A percentile compares a stretch with the other conserved stretches of the same genome.
Evolutionary conservation across 495 filamentous ascomycete species (phyloP).

Genomic region (Neurospora cerealis): DNA sequence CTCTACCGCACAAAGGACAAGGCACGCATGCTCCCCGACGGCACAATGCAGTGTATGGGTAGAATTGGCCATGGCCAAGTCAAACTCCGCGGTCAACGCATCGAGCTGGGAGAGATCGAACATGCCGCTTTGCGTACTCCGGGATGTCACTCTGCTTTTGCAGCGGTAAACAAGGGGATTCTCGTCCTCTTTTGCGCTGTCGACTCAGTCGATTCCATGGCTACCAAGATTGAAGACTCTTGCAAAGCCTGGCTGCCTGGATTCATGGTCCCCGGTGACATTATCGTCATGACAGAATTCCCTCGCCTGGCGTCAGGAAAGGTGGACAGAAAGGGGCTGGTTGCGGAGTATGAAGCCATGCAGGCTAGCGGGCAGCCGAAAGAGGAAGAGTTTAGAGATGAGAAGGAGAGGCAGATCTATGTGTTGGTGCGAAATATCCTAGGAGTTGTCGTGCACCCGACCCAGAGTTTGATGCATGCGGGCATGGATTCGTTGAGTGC

Average conservation of each 20-base stretch:
- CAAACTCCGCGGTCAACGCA: slow-evolving; percentile 70
- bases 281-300: slow-evolving; percentile 49
- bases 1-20: slow-evolving; percentile 84
- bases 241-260: slow-evolving; percentile 62
- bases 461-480: slow-evolving; percentile 36
- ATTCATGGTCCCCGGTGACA: slow-evolving; percentile 68
- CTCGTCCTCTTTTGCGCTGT: slow-evolving; percentile 60
- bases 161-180: slow-evolving; percentile 46
- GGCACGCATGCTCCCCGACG: slow-evolving; percentile 56
- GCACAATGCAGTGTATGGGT: slow-evolving; percentile 71
- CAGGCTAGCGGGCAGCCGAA: neutral
- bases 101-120: slow-evolving; percentile 80
- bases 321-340: slow-evolving; percentile 55
- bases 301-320: slow-evolving; percentile 74
- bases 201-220: slow-evolving; percentile 18
- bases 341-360: slow-evolving; percentile 40
- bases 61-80: slow-evolving; percentile 70
- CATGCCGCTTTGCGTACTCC: slow-evolving; percentile 48
- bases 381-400: slow-evolving; percentile 16
- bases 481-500: slow-evolving; percentile 67
- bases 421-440: slow-evolving; percentile 39
- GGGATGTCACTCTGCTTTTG: slow-evolving; percentile 45
- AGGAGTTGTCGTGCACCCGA: slow-evolving; percentile 24
- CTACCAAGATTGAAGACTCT: slow-evolving; percentile 37
- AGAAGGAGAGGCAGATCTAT: slow-evolving; percentile 37